A percentile compares a stretch with the other conserved stretches of the same genome.
phyloP scores from a whole-genome alignment of 345 rosid genomes.

The Gossypium stocksii region DNA sequence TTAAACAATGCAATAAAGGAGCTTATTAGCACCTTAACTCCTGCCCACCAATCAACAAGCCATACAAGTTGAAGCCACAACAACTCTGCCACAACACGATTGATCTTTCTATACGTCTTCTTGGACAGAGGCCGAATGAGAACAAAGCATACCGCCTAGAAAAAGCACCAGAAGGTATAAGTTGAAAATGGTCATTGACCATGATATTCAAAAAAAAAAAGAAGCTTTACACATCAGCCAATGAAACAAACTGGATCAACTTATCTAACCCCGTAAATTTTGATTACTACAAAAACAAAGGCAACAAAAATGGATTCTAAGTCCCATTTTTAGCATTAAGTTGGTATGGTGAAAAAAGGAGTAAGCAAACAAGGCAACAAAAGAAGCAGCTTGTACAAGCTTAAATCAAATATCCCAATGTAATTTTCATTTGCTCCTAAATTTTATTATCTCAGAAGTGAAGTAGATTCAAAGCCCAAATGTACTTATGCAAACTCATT shows the following conservation, averaged over 20 bases:
- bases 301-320: slow-evolving; percentile 2
- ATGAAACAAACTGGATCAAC: not conserved
- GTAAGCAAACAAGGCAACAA: not conserved
- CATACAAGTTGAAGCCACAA: slow-evolving; percentile 89
- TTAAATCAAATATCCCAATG: not conserved
- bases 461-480: not conserved
- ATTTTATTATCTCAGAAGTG: not conserved
- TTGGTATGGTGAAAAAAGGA: not conserved
- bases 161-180: not conserved
- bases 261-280: not conserved
- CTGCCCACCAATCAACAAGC: slow-evolving; percentile 97
- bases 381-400: not conserved
- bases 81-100: slow-evolving; percentile 67
- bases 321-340: not conserved
- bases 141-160: slow-evolving; percentile 76
- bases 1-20: slow-evolving; percentile 1
- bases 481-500: not conserved
- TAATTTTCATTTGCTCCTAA: not conserved
- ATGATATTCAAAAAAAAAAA: not conserved
- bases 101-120: slow-evolving; percentile 64
- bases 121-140: slow-evolving; percentile 72
- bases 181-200: not conserved
- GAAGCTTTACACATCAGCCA: not conserved
- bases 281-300: not conserved
- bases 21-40: slow-evolving; percentile 54